Conservation (phyloP, 768 basidiomycete species). For the Phaffia tasmanica region DNA sequence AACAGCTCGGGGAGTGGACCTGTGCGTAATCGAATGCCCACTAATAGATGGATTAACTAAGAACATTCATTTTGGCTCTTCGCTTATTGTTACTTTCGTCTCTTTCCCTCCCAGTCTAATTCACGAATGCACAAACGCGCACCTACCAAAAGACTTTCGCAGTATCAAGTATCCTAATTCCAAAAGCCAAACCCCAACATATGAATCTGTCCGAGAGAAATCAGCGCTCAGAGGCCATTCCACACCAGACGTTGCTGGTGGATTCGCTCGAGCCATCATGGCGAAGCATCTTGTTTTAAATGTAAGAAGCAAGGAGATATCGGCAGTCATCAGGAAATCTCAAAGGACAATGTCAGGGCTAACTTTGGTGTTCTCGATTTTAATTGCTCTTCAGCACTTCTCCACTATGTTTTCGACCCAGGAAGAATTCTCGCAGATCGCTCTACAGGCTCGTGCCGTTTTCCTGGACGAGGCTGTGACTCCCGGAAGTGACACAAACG, state of each 20-base stretch:
- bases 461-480: too few species aligned
- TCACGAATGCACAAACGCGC: conserved; percentile 76
- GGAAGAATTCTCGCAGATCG: conserved; percentile 10
- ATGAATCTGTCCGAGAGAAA: conserved; percentile 52
- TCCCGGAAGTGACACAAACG: too few species aligned
- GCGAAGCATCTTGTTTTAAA: conserved; percentile 60
- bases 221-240: conserved; percentile 64
- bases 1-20: conserved; percentile 53
- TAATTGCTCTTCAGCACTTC: conserved; percentile 6
- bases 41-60: not conserved
- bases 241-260: conserved; percentile 64
- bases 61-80: not conserved
- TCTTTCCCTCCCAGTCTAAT: conserved; percentile 41
- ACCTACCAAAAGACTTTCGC: conserved; percentile 43
- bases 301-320: conserved; percentile 39
- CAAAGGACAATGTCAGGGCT: too few species aligned
- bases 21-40: conserved; percentile 33
- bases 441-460: not conserved
- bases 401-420: conserved; percentile 10
- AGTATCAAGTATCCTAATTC: conserved; percentile 35
- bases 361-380: not conserved
- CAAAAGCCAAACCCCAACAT: conserved; percentile 19
- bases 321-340: too few species aligned
- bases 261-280: conserved; percentile 53
- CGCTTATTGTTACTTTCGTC: not conserved